Evolutionary conservation across 140 eudicot genomes (phyloP).

Genomic region (Oenanthe javanica): DNA sequence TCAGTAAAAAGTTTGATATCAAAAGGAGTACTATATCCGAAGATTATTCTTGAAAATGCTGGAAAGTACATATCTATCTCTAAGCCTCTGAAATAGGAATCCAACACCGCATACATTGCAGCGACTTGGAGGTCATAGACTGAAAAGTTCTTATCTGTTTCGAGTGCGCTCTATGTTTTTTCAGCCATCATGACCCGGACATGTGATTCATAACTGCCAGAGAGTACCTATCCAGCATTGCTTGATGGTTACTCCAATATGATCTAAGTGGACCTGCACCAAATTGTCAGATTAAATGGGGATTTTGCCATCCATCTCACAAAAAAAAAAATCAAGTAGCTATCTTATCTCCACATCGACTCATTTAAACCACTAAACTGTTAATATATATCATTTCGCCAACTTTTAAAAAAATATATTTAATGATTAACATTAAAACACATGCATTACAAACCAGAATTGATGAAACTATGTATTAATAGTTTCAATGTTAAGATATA

Average conservation of each 20-base stretch:
- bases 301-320: neutral
- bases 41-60: neutral
- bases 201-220: slow-evolving; percentile 3
- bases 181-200: slow-evolving; percentile 4
- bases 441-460: no score
- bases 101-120: neutral
- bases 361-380: no score
- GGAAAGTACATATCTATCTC: neutral
- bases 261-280: neutral
- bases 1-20: neutral
- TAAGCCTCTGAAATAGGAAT: neutral
- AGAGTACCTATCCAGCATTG: neutral
- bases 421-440: no score
- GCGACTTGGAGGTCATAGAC: neutral
- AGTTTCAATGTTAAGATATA: no score
- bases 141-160: slow-evolving; percentile 6
- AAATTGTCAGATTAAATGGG: neutral
- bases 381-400: no score
- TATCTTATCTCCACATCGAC: no score
- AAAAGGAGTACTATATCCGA: no score
- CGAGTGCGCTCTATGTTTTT: slow-evolving; percentile 10
- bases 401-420: no score
- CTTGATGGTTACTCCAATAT: neutral
- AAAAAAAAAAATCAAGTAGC: no score
- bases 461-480: no score